Percentiles rank a stretch among this genome's conserved stretches.
Conservation (phyloP, 2,329 filamentous ascomycete species). For the Fusarium papillatum region DNA sequence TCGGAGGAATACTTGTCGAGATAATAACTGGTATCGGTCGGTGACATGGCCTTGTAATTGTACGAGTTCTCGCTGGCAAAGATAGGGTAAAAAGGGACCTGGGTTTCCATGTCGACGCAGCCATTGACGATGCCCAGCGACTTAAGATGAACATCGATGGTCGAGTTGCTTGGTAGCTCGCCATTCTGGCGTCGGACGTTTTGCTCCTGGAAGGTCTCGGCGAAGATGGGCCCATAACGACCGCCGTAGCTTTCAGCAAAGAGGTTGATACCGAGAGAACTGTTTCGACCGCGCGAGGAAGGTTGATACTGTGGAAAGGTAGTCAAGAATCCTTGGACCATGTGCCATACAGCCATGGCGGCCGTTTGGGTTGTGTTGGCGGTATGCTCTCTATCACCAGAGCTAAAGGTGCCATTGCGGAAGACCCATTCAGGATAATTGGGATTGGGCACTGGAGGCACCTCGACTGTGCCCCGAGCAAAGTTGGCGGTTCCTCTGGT, state of each 20-base stretch:
- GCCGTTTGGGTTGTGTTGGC: conserved; percentile 69
- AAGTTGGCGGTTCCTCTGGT: conserved; percentile 72
- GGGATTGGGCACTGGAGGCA: conserved; percentile 38
- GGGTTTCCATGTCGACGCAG: conserved; percentile 74
- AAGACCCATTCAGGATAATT: conserved; percentile 51
- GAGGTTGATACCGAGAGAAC: conserved; percentile 70
- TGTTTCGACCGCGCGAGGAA: conserved; percentile 50
- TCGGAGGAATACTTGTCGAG: conserved; percentile 45
- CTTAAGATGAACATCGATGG: conserved; percentile 70
- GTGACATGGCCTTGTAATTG: conserved; percentile 68
- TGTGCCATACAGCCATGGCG: conserved; percentile 74
- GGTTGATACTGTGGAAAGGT: conserved; percentile 71
- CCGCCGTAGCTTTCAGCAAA: conserved; percentile 81
- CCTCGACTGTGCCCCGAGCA: conserved; percentile 52
- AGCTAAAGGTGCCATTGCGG: conserved; percentile 76
- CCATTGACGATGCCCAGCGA: conserved; percentile 81
- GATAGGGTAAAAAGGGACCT: conserved; percentile 68
- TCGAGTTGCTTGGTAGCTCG: conserved; percentile 60
- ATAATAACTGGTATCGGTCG: conserved; percentile 64
- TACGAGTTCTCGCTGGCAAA: conserved; percentile 78
- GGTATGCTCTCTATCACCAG: conserved; percentile 60
- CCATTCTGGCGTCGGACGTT: conserved; percentile 69
- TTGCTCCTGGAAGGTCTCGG: conserved; percentile 70
- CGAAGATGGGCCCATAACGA: conserved; percentile 77
- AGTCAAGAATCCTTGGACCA: conserved; percentile 72